Base-by-base conservation (phyloP, 176 grass and related monocot genomes). In the Oryza rufipogon region DNA sequence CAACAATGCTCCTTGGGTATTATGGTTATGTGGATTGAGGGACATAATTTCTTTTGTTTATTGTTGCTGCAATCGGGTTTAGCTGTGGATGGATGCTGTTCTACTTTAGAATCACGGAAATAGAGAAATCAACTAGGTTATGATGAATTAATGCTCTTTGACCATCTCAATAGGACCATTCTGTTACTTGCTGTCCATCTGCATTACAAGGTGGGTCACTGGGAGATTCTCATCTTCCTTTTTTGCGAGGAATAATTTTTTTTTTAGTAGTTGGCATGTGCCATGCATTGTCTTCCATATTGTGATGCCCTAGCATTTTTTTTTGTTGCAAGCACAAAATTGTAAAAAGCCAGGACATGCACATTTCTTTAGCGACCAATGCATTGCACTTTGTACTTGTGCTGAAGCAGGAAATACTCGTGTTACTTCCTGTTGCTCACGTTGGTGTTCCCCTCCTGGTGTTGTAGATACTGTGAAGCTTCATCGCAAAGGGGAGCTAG, bases 401-500 rank as follows among this genome's bases (percentile, higher is more conserved):
- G 22, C 41, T 80, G 39, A 34, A 75, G 36, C 32, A 74, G 54
- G 7, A 68, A 80, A 54, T 16, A 33, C 11, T 84, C 2, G 1
- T 41, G 7, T 41, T 41, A 41, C 39, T 41, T 8, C n/a, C 12
- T 60, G 10, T 66, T 47, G 67, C 26, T 91, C 66, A 81, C 26
- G 26, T 17, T 32, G 17, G 32, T 14, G 4, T 14, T 56, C 2
- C 26, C 26, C 26, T 71, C 66, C 66, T 71, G 87, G 64, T 91
- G 69, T 4, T 90, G 80, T 80, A 98, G 92, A 98, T 85, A 98
- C 95, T 0, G 81, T 98, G 82, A 95, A 93, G 78, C 91, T 98
- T 72, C 71, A 95, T 76, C 89, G 76, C 70, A 92, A 95, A 74
- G 92, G 95, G 61, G 89, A 98, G 38, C 85, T 95, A 44, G 86